phyloP scores from a whole-genome alignment of 805 yeast species.

The Cyberlindnera veronae region DNA sequence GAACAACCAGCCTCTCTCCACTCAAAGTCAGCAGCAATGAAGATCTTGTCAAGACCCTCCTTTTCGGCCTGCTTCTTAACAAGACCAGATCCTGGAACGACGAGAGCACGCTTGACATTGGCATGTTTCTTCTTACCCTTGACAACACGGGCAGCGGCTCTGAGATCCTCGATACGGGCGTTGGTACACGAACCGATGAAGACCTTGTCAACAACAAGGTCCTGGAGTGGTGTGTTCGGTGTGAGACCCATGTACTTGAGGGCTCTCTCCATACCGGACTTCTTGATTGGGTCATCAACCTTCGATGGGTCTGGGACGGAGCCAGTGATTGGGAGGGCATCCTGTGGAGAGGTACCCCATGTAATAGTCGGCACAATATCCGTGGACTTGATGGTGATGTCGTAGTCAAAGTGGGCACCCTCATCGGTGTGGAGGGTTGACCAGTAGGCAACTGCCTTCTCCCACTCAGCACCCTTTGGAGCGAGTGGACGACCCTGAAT shows the following conservation, averaged over 20 bases:
- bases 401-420: conserved; percentile 86
- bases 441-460: conserved; percentile 91
- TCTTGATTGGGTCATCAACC: conserved; percentile 67
- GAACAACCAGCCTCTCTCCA: conserved; percentile 99
- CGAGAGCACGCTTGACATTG: conserved; percentile 75
- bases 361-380: conserved; percentile 96
- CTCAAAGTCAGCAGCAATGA: conserved; percentile 88
- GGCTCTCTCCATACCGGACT: conserved; percentile 87
- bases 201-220: conserved; percentile 84
- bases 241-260: conserved; percentile 86
- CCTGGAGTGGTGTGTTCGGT: conserved; percentile 75
- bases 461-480: conserved; percentile 94
- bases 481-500: conserved; percentile 92
- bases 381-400: conserved; percentile 71
- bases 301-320: conserved; percentile 86
- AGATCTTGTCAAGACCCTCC: conserved; percentile 91
- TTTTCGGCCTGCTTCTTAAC: conserved; percentile 90
- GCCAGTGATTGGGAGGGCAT: conserved; percentile 92
- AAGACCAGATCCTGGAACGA: conserved; percentile 97
- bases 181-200: conserved; percentile 98
- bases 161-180: conserved; percentile 93
- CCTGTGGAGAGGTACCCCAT: conserved; percentile 99
- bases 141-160: conserved; percentile 92
- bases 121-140: conserved; percentile 85
- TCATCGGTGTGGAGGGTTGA: conserved; percentile 80